Conservation (phyloP, 2,329 filamentous ascomycete genomes). For the Esteya vermicola region DNA sequence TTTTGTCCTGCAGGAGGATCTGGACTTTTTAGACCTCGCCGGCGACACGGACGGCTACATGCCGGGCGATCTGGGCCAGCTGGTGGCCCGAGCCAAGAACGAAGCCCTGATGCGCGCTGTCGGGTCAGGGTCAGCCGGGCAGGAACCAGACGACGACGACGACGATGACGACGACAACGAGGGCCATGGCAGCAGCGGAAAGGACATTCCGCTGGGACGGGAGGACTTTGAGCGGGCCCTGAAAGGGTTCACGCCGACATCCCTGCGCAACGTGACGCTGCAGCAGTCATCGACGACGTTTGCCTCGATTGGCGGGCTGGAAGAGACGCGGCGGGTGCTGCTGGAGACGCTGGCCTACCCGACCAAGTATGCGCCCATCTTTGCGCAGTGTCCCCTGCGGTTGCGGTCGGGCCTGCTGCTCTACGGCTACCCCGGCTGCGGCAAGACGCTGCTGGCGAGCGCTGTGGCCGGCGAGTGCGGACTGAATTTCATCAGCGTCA, state of each 20-base stretch:
- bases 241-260: slow-evolving; percentile 87
- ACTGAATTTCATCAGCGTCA: slow-evolving; percentile 96
- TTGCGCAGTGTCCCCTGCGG: slow-evolving; percentile 88
- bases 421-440: slow-evolving; percentile 91
- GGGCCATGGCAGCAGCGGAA: no score
- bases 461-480: slow-evolving; percentile 97
- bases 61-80: slow-evolving; percentile 79
- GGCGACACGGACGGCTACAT: slow-evolving; percentile 95
- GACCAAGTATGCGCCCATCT: slow-evolving; percentile 95
- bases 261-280: slow-evolving; percentile 82
- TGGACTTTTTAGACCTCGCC: slow-evolving; percentile 87
- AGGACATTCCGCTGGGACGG: slow-evolving; percentile 51
- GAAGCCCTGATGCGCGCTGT: slow-evolving; percentile 67
- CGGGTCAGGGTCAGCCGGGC: slow-evolving; percentile 11
- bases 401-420: slow-evolving; percentile 83
- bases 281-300: slow-evolving; percentile 91
- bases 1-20: slow-evolving; percentile 58
- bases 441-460: slow-evolving; percentile 88
- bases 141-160: slow-evolving; percentile 24
- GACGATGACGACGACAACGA: slow-evolving; percentile 27
- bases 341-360: slow-evolving; percentile 94
- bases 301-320: slow-evolving; percentile 77
- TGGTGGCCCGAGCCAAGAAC: slow-evolving; percentile 77
- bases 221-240: slow-evolving; percentile 74
- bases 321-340: slow-evolving; percentile 75